Evolutionary conservation across 2,329 filamentous ascomycete genomes (phyloP).

Genomic region (Microcyclosporella mali): DNA sequence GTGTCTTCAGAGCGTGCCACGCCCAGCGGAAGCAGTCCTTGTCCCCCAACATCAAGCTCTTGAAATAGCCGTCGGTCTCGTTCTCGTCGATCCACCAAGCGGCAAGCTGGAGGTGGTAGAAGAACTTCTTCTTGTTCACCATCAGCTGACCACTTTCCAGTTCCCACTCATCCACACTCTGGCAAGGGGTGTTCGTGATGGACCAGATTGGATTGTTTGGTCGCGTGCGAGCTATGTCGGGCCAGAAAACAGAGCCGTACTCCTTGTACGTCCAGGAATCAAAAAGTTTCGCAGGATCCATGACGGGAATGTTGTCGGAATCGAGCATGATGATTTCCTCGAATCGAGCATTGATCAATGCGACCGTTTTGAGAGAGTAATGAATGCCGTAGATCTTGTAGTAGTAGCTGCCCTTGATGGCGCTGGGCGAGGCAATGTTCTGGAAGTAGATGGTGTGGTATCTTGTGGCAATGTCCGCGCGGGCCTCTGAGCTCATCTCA

Average conservation of each 20-base stretch:
- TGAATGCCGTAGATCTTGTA: slow-evolving; percentile 10
- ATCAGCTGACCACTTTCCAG: slow-evolving; percentile 33
- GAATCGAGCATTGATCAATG: slow-evolving; percentile 34
- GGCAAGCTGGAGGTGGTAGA: slow-evolving; percentile 35
- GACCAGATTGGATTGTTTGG: slow-evolving; percentile 29
- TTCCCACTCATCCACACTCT: slow-evolving; percentile 32
- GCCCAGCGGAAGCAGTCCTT: slow-evolving; percentile 35
- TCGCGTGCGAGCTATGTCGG: slow-evolving; percentile 34
- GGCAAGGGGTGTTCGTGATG: slow-evolving; percentile 34
- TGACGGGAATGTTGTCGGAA: slow-evolving; percentile 33
- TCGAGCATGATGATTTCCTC: slow-evolving; percentile 33
- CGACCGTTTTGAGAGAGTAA: slow-evolving; percentile 33
- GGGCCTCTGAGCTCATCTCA: slow-evolving; percentile 23
- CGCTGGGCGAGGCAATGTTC: slow-evolving; percentile 22
- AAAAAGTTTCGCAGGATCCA: slow-evolving; percentile 28
- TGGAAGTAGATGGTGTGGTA: slow-evolving; percentile 26
- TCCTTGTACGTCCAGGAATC: slow-evolving; percentile 25
- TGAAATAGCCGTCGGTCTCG: slow-evolving; percentile 20
- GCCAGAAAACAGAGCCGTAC: slow-evolving; percentile 35
- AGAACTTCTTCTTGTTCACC: slow-evolving; percentile 34
- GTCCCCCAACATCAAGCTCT: slow-evolving; percentile 32
- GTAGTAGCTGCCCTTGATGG: slow-evolving; percentile 19
- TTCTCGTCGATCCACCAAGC: slow-evolving; percentile 29
- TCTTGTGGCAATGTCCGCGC: slow-evolving; percentile 13
- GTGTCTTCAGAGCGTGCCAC: slow-evolving; percentile 33